Base-by-base conservation (phyloP, 805 yeast species). In the Maudiozyma pseudohumilis region DNA sequence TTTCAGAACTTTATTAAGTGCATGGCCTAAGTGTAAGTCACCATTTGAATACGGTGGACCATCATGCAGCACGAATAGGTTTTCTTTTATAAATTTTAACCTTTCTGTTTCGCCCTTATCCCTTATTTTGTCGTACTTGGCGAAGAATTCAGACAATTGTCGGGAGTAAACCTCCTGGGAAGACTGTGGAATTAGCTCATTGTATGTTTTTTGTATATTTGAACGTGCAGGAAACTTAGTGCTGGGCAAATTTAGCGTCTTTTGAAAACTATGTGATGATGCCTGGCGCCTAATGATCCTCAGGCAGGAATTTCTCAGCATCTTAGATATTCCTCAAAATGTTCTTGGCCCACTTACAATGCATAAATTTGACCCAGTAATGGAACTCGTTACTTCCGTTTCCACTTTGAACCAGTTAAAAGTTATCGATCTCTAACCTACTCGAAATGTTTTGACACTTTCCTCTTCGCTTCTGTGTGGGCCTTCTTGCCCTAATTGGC, bases 21-120 rank as follows among this genome's bases (percentile, higher is more conserved):
- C 85, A 61, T 92, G 99, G 39, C 97, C 86, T 35, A 88, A 59
- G 57, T 92, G 99, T 17, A 92, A 64, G 44, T 80, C 86, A 3
- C 97, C 98, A 55, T 92, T 92, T 10, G 98, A 97, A 60, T 89
- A 92, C 0, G 99, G 99, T 0, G 99, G 99, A 0, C 99, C 99
- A 61, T 92, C 99, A 49, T 88, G 96, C 1, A 92, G 63, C 1
- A 80, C 70, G 49, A 81, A 89, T 25, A 69, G 45, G 15, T 72
- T 60, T 2, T 65, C 61, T 19, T 44, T 40, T 0, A 54, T 44
- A 35, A 46, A 54, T n/a, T 44, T 38, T 29, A 45, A 24, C 48
- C 48, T 38, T 42, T 46, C 44, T 3, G 48, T 47, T 1, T 55
- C 51, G 5, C 45, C 42, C 2, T 18, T 21, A 1, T 49, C 41